A percentile compares a stretch with the other conserved stretches of the same genome.
Evolutionary conservation across 23 red algal genomes (phyloP).

Genomic region (Gracilaria gracilis): DNA sequence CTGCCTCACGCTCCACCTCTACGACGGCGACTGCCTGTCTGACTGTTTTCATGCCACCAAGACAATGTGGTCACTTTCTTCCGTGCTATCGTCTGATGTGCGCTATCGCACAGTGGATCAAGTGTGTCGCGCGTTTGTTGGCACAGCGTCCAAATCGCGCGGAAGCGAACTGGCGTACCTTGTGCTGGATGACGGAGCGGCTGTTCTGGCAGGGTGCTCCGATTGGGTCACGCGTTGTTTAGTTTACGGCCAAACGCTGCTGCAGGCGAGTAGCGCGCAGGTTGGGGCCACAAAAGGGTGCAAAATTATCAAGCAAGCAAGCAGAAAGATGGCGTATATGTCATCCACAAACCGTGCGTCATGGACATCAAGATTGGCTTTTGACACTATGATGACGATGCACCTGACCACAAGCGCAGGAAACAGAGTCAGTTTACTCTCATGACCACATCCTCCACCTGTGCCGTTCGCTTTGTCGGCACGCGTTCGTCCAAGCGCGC

Average conservation of each 20-base stretch:
- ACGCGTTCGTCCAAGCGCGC: constrained; percentile 72
- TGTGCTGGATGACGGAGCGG: background rate
- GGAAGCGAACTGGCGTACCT: constrained; percentile 4
- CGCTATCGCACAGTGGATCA: constrained; percentile 19
- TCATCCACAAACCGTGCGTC: constrained; percentile 81
- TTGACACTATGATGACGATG: constrained; percentile 94
- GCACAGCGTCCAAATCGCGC: background rate
- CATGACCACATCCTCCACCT: constrained; percentile 64
- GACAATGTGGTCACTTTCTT: constrained; percentile 39
- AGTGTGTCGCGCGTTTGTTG: constrained; percentile 17
- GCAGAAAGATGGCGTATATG: constrained; percentile 36
- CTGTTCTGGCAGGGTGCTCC: constrained; percentile 15
- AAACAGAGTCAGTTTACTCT: constrained; percentile 66
- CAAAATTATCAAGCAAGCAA: constrained; percentile 7
- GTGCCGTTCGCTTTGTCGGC: constrained; percentile 78
- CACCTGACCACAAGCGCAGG: constrained; percentile 65
- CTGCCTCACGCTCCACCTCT: constrained; percentile 16
- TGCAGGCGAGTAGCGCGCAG: background rate
- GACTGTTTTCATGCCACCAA: constrained; percentile 22
- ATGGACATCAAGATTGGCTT: constrained; percentile 88
- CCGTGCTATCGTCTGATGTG: background rate
- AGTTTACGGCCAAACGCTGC: constrained; percentile 28
- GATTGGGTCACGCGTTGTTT: constrained; percentile 46
- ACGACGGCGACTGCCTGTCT: constrained; percentile 42
- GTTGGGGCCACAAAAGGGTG: background rate